Evolutionary conservation across 176 grass and related monocot species (phyloP), one percentile per base, ranked within the genome.

Genomic region (Hsuehochloa calcarea): DNA sequence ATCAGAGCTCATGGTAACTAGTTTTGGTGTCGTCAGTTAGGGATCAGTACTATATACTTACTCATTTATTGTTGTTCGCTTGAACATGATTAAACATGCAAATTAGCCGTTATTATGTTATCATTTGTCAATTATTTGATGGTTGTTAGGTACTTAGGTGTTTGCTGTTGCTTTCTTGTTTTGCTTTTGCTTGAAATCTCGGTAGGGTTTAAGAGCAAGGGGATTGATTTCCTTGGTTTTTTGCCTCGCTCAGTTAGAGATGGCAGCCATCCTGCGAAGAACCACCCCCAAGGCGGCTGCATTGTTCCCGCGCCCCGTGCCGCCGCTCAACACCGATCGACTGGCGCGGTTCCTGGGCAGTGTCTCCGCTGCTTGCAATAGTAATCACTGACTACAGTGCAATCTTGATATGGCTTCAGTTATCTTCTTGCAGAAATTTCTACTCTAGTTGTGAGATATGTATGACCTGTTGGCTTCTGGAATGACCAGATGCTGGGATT

Each of bases 211-310:
- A 49, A 29, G 25, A 44, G 41, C 31, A 62, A 29, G 5, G 3
- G 6, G 45, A 51, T 51, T 70, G 43, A 34, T 47, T 41, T 46
- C 49, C 23, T 67, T 50, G 25, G 3, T 61, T 47, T 29, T 79
- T 43, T 38, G 41, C 41, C 41, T 44, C 9, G 41, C 41, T 34
- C 17, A 27, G 37, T 1, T 6, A 19, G 16, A 4, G 15, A 85
- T 89, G 82, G 15, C 68, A 17, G 82, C 49, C 68, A 31, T 80
- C 40, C 39, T 85, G 16, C 76, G 14, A 59, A 31, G 59, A 68
- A 75, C 69, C 6, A 1, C 29, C 39, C 4, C 39, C 22, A 84
- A 14, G 25, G 39, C 38, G 40, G 49, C 38, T 16, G n/a, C 61
- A 4, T 15, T 63, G 3, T 64, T 67, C 38, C 79, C 20, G 20